Evolutionary conservation across 1,284 basidiomycete species (phyloP), one percentile per base, ranked within the genome.

Genomic region (Rhodotorula sp.): DNA sequence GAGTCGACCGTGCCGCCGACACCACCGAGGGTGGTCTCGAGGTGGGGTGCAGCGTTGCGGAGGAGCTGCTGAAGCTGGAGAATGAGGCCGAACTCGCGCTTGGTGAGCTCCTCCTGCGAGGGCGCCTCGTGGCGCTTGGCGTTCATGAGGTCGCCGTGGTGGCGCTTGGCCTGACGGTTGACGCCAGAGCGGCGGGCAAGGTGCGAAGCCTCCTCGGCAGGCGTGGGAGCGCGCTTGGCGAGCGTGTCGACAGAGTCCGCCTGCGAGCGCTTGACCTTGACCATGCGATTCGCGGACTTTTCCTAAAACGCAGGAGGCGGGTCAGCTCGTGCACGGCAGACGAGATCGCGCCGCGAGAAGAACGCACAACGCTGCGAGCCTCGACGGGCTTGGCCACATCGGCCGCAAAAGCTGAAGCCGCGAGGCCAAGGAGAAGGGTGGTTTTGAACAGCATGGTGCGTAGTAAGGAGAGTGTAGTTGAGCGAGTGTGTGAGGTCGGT

Each of bases 361-460:
- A 23, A 58, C 64, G 48, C 19, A 57, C 63, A 12, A 48, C n/a
- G 19, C 52, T 46, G 25, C 62, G 62, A 13, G 52, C 54, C 53
- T 64, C 53, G 19, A 42, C 46, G 10, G 25, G 21, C 34, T 54
- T 13, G 44, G 61, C 61, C 13, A 23, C 48, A 3, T 23, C 46
- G n/a, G 48, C 64, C 14, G 64, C 55, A 5, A 41, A 50, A 42
- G 41, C 48, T 16, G 17, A 21, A 27, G 46, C 62, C 13, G 53
- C 52, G 9, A 54, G 25, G 25, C 25, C 46, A 42, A 65, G 34
- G 10, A 65, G 8, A 19, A 65, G 41, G 42, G 56, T 25, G 2
- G 48, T 45, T 41, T 65, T 65, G 56, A 65, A 58, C 56, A 65
- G 56, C 64, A 65, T 65, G 49, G n/a, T 58, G 19, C 9, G 17